Evolutionary conservation across 192 early-diverging fungal genomes (phyloP), one percentile per base, ranked within the genome.

Genomic region (Linnemannia hyalina): DNA sequence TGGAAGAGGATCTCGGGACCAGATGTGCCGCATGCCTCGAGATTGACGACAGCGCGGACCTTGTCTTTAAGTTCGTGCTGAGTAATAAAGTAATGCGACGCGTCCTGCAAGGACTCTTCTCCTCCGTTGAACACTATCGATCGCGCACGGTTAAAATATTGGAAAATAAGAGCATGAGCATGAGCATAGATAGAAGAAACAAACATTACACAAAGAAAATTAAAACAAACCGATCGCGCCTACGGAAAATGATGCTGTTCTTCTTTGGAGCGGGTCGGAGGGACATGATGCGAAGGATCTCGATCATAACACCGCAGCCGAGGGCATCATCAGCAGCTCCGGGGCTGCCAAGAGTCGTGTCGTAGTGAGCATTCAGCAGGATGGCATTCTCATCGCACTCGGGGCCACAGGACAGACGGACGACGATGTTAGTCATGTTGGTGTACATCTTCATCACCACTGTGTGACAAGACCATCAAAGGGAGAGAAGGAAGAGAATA

Each of bases 91-190:
- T 89, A 92, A 80, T 94, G 93, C 16, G 93, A 91, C 23, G 92
- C 94, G 84, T 95, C 94, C 75, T 95, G 94, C 13, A 95, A 76
- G 0, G 92, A 90, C 79, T 95, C 95, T 81, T 95, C 95, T 1
- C 94, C 95, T 68, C 95, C 77, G 29, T 78, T 78, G n/a, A 78
- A 78, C 46, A 78, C 77, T 78, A 71, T 40, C 7, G 32, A 16
- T 52, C 49, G 29, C 44, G 40, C 20, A 18, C 46, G 60, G 60
- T 65, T 65, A 65, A 65, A 65, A 65, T 65, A 65, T 65, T 65
- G 26, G 9, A 29, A 9, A 65, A 15, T 29, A 32, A 35, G 8
- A 52, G 41, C n/a, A n/a, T n/a, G n/a, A n/a, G 38, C 20, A 38
- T 22, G 20, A 38, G 18, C 22, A 22, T 38, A 22, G 35, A 35